Evolutionary conservation across 225 moss, liverwort and hornwort species (phyloP).

Genomic region (Sphagnum contortum): DNA sequence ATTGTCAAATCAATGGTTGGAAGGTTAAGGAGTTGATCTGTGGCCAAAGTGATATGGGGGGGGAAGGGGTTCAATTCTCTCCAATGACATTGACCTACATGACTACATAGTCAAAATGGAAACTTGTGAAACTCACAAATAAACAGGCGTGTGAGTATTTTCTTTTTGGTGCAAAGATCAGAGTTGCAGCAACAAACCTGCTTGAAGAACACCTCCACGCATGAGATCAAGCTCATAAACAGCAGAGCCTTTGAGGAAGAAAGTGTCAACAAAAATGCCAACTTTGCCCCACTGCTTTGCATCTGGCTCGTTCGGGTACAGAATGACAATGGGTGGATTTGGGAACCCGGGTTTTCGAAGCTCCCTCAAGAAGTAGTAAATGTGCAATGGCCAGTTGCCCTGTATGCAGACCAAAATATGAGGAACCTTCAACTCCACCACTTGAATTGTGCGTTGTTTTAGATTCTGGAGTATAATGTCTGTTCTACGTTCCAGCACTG

Average conservation of each 20-base stretch:
- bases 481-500: constrained; percentile 34
- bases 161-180: no score
- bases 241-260: constrained; percentile 39
- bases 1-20: no score
- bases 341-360: constrained; percentile 19
- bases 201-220: constrained; percentile 40
- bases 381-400: constrained; percentile 28
- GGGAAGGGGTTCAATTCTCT: no score
- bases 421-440: constrained; percentile 17
- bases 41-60: no score
- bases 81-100: no score
- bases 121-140: no score
- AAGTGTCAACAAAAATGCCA: constrained; percentile 26
- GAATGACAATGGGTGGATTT: constrained; percentile 30
- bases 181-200: constrained; percentile 16
- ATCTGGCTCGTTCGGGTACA: constrained; percentile 31
- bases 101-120: no score
- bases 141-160: no score
- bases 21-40: no score
- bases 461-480: constrained; percentile 31
- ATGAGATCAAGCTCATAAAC: constrained; percentile 48
- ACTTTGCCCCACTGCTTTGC: constrained; percentile 37
- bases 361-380: constrained; percentile 39
- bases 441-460: constrained; percentile 19
- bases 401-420: constrained; percentile 44